These are phyloP conservation scores for Santalum album DNA, from an alignment of 164 flowering plant species.

Conservation along the genomic window DNA sequence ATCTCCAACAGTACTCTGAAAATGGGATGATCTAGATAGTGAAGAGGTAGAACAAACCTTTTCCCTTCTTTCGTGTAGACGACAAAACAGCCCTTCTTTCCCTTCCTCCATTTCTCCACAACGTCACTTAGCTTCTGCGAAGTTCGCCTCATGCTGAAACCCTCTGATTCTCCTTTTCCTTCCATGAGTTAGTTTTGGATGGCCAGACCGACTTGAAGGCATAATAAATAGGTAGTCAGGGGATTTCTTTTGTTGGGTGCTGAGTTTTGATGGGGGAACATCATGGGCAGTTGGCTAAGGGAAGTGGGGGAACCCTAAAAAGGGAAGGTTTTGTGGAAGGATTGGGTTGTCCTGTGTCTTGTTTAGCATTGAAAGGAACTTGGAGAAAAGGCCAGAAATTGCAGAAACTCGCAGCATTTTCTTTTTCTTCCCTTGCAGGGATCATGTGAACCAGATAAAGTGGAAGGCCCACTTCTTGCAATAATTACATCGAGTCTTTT, in stretches of 20 bases:
- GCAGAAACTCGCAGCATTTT: too few relatives aligned
- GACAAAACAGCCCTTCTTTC: conserved; percentile 31
- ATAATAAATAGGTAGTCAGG: neutral
- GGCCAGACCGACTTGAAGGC: too few relatives aligned
- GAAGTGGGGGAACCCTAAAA: conserved; percentile 1
- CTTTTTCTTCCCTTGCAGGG: too few relatives aligned
- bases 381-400: neutral
- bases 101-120: conserved; percentile 26
- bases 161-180: too few relatives aligned
- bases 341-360: conserved; percentile 8
- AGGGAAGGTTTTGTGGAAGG: conserved; percentile 17
- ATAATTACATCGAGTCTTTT: too few relatives aligned
- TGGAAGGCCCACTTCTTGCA: too few relatives aligned
- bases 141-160: conserved; percentile 7
- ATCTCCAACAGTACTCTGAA: conserved; percentile 34
- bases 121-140: conserved; percentile 25
- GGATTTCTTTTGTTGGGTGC: neutral
- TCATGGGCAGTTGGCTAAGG: neutral
- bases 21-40: conserved; percentile 33
- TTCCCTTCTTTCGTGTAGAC: conserved; percentile 35
- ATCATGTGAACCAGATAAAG: too few relatives aligned
- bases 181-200: too few relatives aligned
- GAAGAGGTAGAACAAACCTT: conserved; percentile 33
- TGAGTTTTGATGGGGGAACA: neutral
- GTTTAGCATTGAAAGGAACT: neutral